Conservation (phyloP, 805 yeast genomes). For the Ogataea glucozyma region DNA sequence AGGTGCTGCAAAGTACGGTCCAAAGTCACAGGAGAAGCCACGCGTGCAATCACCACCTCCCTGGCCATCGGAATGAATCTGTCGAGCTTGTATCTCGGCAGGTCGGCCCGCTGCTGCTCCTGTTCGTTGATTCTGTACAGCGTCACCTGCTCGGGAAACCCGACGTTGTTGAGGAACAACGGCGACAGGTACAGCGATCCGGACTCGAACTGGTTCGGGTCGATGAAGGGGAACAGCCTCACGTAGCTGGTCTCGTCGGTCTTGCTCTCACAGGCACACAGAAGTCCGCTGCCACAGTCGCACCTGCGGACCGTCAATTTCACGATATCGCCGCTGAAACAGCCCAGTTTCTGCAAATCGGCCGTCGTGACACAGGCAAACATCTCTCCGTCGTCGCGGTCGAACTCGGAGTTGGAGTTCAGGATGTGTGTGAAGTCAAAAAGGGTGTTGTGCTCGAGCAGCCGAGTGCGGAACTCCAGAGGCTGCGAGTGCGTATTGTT, state of each 20-base stretch:
- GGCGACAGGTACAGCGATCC: conserved; percentile 62
- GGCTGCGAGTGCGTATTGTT: conserved; percentile 11
- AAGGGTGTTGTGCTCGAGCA: conserved; percentile 14
- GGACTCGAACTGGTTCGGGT: conserved; percentile 51
- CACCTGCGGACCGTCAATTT: conserved; percentile 28
- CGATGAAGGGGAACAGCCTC: conserved; percentile 58
- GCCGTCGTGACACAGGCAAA: conserved; percentile 47
- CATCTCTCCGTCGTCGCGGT: conserved; percentile 47
- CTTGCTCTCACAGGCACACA: conserved; percentile 20
- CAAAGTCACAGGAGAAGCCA: conserved; percentile 68
- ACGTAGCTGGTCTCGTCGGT: conserved; percentile 30
- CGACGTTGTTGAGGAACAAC: conserved; percentile 51
- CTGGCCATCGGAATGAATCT: conserved; percentile 50
- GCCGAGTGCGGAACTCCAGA: conserved; percentile 12
- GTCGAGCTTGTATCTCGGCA: conserved; percentile 23
- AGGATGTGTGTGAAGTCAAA: conserved; percentile 21
- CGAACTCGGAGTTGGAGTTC: conserved; percentile 20
- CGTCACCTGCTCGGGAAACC: conserved; percentile 32
- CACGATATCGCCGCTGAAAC: conserved; percentile 70
- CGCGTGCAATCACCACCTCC: conserved; percentile 63
- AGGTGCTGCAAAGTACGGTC: conserved; percentile 62
- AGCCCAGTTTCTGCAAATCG: conserved; percentile 57
- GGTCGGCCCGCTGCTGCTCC: conserved; percentile 28
- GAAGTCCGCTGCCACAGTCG: conserved; percentile 20
- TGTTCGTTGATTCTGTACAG: conserved; percentile 18